Evolutionary conservation across 805 yeast genomes (phyloP), one percentile per base, ranked within the genome.

Genomic region (Wickerhamomyces rabaulensis): DNA sequence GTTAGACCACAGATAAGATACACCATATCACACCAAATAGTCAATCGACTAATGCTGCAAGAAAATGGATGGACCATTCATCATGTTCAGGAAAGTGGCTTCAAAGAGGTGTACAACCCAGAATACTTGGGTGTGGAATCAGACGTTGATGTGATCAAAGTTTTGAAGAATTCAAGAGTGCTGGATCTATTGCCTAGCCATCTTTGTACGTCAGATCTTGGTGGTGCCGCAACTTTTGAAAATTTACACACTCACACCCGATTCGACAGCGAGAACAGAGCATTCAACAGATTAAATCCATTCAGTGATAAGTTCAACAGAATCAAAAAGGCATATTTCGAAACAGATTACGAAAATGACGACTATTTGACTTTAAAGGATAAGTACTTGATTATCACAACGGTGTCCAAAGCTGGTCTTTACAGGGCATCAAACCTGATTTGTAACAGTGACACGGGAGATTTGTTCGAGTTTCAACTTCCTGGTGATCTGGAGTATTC

Each of bases 1-100:
- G 15, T 15, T 2, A 22, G 41, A 21, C 7, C 13, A 16, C 22
- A 21, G 5, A 35, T 46, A 9, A 7, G n/a, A 2, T 69, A 73
- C 5, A 38, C 20, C 6, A 68, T 71, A 1, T 46, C 52, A 0
- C 58, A 63, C 39, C 12, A 36, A 25, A 20, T 20, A 13, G 19
- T 36, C 25, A 36, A 36, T 12, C 51, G 81, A 22, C 56, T 65
- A 2, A 46, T 69, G 10, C 45, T 78, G 22, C 64, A 64, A 9
- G 81, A 76, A 40, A 75, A 71, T 46, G 78, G 73, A 26, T 82
- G 88, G 87, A 72, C 83, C 0, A 62, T 72, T 7, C 67, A 65
- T 41, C 68, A 67, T 10, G 58, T 81, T 1, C 60, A 63, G 19
- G 58, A 66, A 1, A 52, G 52, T 5, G 68, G 60, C 45, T 82